Percentiles rank a stretch among this genome's conserved stretches.
Evolutionary conservation across 345 rosid species (phyloP).

Genomic region (Pugionium dolabratum): DNA sequence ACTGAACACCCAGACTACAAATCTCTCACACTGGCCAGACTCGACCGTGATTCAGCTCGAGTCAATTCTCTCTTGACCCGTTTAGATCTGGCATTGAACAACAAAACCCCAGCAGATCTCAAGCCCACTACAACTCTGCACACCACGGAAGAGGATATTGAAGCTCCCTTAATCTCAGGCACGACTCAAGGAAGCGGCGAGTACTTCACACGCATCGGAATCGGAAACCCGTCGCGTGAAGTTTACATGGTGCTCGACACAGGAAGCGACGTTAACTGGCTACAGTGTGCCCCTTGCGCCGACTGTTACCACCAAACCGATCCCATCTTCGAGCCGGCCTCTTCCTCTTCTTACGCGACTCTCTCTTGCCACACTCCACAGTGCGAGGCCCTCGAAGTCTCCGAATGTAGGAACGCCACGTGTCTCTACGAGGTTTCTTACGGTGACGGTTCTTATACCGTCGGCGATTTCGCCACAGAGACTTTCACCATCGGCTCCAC

Average conservation of each 20-base stretch:
- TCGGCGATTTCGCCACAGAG: slow-evolving; percentile 82
- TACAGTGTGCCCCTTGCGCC: slow-evolving; percentile 88
- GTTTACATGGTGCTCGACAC: slow-evolving; percentile 81
- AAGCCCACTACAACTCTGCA: slow-evolving; percentile 39
- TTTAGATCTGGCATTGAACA: slow-evolving; percentile 52
- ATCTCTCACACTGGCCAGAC: slow-evolving; percentile 61
- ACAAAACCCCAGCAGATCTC: slow-evolving; percentile 53
- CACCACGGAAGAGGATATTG: slow-evolving; percentile 35
- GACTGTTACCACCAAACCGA: slow-evolving; percentile 86
- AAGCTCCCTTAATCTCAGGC: slow-evolving; percentile 72
- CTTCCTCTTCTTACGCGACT: slow-evolving; percentile 64
- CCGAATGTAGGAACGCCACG: slow-evolving; percentile 63
- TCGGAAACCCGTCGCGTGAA: slow-evolving; percentile 73
- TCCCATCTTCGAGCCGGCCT: slow-evolving; percentile 75
- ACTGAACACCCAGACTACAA: slow-evolving; percentile 56
- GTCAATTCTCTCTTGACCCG: slow-evolving; percentile 56
- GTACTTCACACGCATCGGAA: slow-evolving; percentile 82
- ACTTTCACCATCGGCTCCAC: slow-evolving; percentile 65
- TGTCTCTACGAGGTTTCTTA: slow-evolving; percentile 86
- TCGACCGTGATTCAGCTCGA: slow-evolving; percentile 71
- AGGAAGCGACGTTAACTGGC: slow-evolving; percentile 90
- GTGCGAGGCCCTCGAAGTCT: slow-evolving; percentile 67
- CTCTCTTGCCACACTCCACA: slow-evolving; percentile 62
- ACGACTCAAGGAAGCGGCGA: slow-evolving; percentile 91
- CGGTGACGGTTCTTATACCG: slow-evolving; percentile 90